These are phyloP conservation scores for Colletotrichum tamarilloi DNA, from an alignment of 2,329 filamentous ascomycete species.

Conservation along the genomic window DNA sequence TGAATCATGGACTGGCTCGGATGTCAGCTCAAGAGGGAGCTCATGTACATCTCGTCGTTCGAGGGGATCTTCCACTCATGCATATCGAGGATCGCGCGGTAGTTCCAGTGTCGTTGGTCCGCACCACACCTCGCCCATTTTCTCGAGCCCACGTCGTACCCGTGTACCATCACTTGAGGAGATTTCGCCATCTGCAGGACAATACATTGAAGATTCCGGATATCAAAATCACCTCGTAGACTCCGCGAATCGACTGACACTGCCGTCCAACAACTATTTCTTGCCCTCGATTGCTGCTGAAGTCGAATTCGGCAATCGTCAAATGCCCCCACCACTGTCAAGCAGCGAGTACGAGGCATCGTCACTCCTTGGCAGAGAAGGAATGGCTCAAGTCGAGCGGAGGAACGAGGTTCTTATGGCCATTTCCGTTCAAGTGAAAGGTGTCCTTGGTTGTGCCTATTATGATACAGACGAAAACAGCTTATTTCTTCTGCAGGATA, in stretches of 20 bases:
- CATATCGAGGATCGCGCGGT: neutral
- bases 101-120: neutral
- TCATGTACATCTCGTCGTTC: neutral
- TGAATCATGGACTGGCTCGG: neutral
- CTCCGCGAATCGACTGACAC: neutral
- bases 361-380: neutral
- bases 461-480: slow-evolving; percentile 78
- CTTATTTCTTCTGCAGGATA: slow-evolving; percentile 81
- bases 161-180: neutral
- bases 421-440: slow-evolving; percentile 77
- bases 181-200: neutral
- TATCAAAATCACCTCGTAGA: too few relatives aligned
- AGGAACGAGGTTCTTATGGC: slow-evolving; percentile 78
- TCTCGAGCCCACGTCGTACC: neutral
- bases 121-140: slow-evolving; percentile 12
- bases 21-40: neutral
- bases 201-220: neutral
- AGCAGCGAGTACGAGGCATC: neutral
- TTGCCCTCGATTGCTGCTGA: neutral
- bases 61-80: neutral
- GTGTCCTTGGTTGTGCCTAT: slow-evolving; percentile 84
- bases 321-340: neutral
- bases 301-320: neutral
- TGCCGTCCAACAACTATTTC: neutral
- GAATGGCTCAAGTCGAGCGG: slow-evolving; percentile 32